Evolutionary conservation across 2,329 filamentous ascomycete genomes (phyloP).

Genomic region (Cytospora schulzeri): DNA sequence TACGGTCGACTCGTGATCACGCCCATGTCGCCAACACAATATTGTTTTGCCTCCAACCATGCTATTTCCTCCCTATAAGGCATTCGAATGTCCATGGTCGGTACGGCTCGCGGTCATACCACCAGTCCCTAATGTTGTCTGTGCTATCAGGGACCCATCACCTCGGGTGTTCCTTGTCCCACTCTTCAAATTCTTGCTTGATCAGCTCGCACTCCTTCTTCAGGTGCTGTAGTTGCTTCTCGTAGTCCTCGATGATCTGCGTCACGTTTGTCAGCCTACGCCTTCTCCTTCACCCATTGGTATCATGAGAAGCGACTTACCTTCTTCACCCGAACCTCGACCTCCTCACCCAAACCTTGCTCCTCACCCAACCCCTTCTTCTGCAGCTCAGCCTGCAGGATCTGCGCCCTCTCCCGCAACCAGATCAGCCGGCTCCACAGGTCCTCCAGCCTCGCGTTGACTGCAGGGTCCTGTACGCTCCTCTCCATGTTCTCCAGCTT

Average conservation of each 20-base stretch:
- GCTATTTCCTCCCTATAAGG: background rate
- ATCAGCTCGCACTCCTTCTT: slow-evolving; percentile 70
- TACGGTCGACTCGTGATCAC: background rate
- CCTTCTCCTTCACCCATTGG: too few relatives aligned
- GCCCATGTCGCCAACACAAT: background rate
- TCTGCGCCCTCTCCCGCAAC: slow-evolving; percentile 71
- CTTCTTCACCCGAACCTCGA: slow-evolving; percentile 73
- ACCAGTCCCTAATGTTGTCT: background rate
- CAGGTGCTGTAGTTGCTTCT: slow-evolving; percentile 76
- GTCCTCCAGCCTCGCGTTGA: slow-evolving; percentile 77
- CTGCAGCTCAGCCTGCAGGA: slow-evolving; percentile 73
- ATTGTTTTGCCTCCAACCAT: background rate
- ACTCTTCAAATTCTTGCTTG: slow-evolving; percentile 58
- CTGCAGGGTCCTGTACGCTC: slow-evolving; percentile 71
- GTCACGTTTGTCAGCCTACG: slow-evolving; percentile 29
- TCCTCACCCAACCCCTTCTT: slow-evolving; percentile 60
- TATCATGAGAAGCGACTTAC: slow-evolving; percentile 45
- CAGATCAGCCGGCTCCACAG: slow-evolving; percentile 82
- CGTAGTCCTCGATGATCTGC: slow-evolving; percentile 78
- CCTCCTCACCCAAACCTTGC: slow-evolving; percentile 67
- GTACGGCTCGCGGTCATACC: background rate
- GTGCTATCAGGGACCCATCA: background rate
- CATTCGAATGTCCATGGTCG: background rate
- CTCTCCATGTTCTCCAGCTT: slow-evolving; percentile 71
- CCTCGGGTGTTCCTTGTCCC: slow-evolving; percentile 51